phyloP scores from a whole-genome alignment of 2,329 filamentous ascomycete species.

The Metarhizium anisopliae region DNA sequence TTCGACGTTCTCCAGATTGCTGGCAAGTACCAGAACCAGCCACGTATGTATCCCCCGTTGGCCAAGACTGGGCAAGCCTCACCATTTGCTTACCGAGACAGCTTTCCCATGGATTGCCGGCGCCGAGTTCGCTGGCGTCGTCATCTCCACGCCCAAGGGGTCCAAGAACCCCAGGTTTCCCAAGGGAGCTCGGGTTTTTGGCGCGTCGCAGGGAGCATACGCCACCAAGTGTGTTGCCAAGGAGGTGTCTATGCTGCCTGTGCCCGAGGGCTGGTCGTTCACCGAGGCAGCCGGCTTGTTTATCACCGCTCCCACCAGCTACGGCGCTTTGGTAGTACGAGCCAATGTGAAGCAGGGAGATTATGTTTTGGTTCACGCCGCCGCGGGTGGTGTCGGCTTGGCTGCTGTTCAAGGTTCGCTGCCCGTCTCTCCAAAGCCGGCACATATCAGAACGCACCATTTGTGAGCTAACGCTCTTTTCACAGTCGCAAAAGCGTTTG shows the following conservation, averaged over 20 bases:
- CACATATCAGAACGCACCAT: no score
- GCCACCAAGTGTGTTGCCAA: slow-evolving; percentile 62
- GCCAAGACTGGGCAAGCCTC: neutral
- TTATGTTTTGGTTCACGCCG: slow-evolving; percentile 83
- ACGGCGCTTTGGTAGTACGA: slow-evolving; percentile 70
- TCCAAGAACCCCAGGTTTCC: slow-evolving; percentile 53
- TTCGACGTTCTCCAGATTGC: slow-evolving; percentile 94
- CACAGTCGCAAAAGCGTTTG: slow-evolving; percentile 77
- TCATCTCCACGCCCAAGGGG: slow-evolving; percentile 56
- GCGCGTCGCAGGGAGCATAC: slow-evolving; percentile 77
- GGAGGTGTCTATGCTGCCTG: slow-evolving; percentile 60
- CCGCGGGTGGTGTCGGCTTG: slow-evolving; percentile 83
- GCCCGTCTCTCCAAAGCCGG: neutral
- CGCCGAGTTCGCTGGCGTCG: slow-evolving; percentile 74
- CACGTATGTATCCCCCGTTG: slow-evolving; percentile 35
- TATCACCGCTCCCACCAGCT: slow-evolving; percentile 85
- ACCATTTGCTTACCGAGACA: slow-evolving; percentile 12
- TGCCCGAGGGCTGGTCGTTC: slow-evolving; percentile 76
- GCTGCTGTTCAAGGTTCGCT: slow-evolving; percentile 69
- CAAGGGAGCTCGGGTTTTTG: slow-evolving; percentile 76
- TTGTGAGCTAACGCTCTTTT: neutral
- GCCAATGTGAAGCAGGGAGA: slow-evolving; percentile 73
- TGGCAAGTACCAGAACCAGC: slow-evolving; percentile 92
- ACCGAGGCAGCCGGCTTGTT: slow-evolving; percentile 81
- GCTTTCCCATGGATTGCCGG: slow-evolving; percentile 82